A percentile compares a stretch with the other conserved stretches of the same genome.
These are phyloP conservation scores for Cucurbita argyrosperma DNA, from an alignment of 306 rosid species.

Conservation along the genomic window DNA sequence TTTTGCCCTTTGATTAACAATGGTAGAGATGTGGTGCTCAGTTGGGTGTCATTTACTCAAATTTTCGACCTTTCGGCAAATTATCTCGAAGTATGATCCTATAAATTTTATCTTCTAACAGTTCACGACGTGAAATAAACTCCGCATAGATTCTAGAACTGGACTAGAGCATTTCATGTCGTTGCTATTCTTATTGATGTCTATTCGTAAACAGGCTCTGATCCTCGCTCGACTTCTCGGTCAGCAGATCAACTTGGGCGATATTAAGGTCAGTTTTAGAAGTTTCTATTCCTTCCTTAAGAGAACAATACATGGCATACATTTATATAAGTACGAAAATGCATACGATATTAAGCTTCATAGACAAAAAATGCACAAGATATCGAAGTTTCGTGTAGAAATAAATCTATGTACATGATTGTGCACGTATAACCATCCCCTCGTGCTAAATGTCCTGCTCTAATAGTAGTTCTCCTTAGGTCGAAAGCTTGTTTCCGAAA, in stretches of 20 bases:
- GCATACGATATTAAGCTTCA: not conserved
- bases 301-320: not conserved
- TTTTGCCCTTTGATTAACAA: not conserved
- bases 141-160: not conserved
- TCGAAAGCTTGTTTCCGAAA: conserved; percentile 82
- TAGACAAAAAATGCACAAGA: not conserved
- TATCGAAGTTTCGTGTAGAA: not conserved
- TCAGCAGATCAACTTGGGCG: conserved; percentile 37
- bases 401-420: not conserved
- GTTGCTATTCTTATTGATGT: not conserved
- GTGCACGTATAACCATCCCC: not conserved
- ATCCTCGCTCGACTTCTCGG: conserved; percentile 92
- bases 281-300: not conserved
- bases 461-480: conserved; percentile 24
- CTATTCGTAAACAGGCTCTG: conserved; percentile 45
- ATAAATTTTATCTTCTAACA: not conserved
- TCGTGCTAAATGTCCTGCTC: not conserved
- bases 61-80: not conserved
- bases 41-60: not conserved
- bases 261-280: conserved; percentile 44
- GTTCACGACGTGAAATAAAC: not conserved
- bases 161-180: not conserved
- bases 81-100: not conserved
- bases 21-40: not conserved
- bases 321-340: too few species aligned